Evolutionary conservation across 257 asterid species (phyloP), one percentile per base, ranked within the genome.

Genomic region (Nicotiana knightiana): DNA sequence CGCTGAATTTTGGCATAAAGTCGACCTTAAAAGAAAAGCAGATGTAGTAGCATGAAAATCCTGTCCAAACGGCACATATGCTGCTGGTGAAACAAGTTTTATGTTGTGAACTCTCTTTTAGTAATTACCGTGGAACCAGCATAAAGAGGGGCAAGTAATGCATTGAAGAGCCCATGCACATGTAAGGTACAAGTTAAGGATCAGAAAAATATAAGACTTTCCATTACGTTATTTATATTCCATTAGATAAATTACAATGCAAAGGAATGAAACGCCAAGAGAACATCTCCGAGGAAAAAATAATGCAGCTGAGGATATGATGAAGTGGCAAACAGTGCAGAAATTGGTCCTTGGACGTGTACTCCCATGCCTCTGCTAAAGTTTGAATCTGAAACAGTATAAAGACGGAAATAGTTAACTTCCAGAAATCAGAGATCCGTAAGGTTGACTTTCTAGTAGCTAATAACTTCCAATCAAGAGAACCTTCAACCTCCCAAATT

Each of bases 271-370:
- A 21, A 61, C 57, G 39, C 15, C 53, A 12, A 58, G 3, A 57
- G 33, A 64, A 53, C 58, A 16, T 62, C 2, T 18, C 1, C n/a
- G 62, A 4, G 21, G 9, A 10, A 67, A 51, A 76, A 83, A 24
- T 61, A 66, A 61, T 71, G 59, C n/a, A 76, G 39, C 81, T 79
- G 48, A n/a, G 97, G 98, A 94, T 94, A 94, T 94, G 98, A 90
- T 94, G 97, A 24, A 94, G 94, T 0, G 98, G 98, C 86, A 94
- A 87, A 88, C 97, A 93, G 83, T 94, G 93, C 92, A 94, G 87
- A 90, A 94, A 93, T 30, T 87, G 88, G 86, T 93, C 98, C 26
- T 84, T 85, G 15, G 91, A 82, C 62, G 91, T 86, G 85, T 93
- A 94, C 81, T 89, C 97, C 98, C 98, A 94, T 67, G 97, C 94